Evolutionary conservation across 768 basidiomycete genomes (phyloP), one percentile per base, ranked within the genome.

Genomic region (Mycena epipterygia): DNA sequence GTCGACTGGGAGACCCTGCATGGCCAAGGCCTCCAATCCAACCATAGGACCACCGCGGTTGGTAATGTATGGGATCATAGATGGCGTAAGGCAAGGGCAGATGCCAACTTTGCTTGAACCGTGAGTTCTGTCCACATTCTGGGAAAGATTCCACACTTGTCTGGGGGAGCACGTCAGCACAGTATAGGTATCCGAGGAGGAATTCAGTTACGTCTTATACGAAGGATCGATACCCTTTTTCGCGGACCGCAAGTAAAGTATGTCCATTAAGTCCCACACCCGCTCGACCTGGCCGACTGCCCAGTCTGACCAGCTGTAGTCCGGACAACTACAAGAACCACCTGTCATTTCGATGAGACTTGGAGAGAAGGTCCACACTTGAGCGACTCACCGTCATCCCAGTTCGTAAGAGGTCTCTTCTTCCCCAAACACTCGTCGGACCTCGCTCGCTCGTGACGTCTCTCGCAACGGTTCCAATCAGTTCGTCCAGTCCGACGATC

Each of bases 21-120:
- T 92, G 14, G 94, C 93, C 48, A 98, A 84, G 1, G 97, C 96
- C 77, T 98, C 97, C 37, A 96, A 81, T 12, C 97, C 97, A 19
- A 97, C 91, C 92, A 98, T 94, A 11, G 97, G 97, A 29, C 97
- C 97, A 44, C 97, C 97, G 58, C 97, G 95, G 77, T 94, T 96
- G 51, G 97, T 95, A 78, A 97, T 92, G 75, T 96, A 98, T 0
- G 97, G 95, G 71, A 98, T 98, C 96, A 97, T 98, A 32, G 94
- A 92, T 1, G 97, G 97, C 0, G 97, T 98, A 21, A 98, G 89
- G 81, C 97, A 98, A 0, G 94, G 94, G 73, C 93, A 95, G 64
- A 98, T 94, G 25, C 96, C 97, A 14, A 91, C 83, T 79, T 91
- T 92, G 73, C 86, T 89, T 0, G 93, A 92, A 9, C 94, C 93